Percentiles rank a stretch among this genome's conserved stretches.
These are phyloP conservation scores for Candida maris DNA, from an alignment of 805 yeast genomes.

Conservation along the genomic window DNA sequence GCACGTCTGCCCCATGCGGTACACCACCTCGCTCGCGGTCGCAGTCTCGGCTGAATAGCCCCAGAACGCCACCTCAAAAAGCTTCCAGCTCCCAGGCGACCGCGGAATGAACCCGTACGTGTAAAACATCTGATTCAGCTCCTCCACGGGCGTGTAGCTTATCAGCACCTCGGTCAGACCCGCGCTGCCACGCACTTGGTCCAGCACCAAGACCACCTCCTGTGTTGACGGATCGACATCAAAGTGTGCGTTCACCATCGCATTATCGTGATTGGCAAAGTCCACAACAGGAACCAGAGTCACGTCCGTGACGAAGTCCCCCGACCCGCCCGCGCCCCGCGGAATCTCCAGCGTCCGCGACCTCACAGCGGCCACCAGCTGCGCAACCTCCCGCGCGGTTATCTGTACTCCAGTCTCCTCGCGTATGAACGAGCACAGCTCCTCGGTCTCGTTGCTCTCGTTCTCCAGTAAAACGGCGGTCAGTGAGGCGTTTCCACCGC, in stretches of 20 bases:
- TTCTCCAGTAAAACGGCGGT: constrained; percentile 12
- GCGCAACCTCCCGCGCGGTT: constrained; percentile 14
- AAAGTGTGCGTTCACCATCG: constrained; percentile 48
- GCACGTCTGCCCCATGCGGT: constrained; percentile 36
- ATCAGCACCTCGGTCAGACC: constrained; percentile 38
- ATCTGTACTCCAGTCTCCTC: constrained; percentile 16
- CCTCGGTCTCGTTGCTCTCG: constrained; percentile 13
- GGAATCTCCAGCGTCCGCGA: constrained; percentile 70
- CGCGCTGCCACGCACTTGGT: no score
- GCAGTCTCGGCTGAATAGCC: constrained; percentile 22
- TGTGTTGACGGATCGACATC: constrained; percentile 48
- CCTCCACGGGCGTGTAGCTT: constrained; percentile 42
- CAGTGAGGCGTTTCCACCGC: constrained; percentile 11
- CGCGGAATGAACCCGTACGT: constrained; percentile 48
- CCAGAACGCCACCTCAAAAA: constrained; percentile 36
- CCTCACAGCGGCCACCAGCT: constrained; percentile 40
- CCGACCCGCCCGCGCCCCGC: constrained; percentile 22
- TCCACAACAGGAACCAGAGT: constrained; percentile 66
- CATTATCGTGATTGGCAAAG: constrained; percentile 58
- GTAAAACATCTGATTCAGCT: constrained; percentile 35
- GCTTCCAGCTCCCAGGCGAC: constrained; percentile 14
- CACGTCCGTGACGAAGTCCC: constrained; percentile 45
- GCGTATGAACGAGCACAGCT: constrained; percentile 14
- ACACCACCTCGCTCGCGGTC: constrained; percentile 19
- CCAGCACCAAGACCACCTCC: constrained; percentile 41